Percentiles rank a stretch among this genome's conserved stretches.
Conservation (phyloP, 139 green algal genomes). For the Chlamydomonas incerta region DNA sequence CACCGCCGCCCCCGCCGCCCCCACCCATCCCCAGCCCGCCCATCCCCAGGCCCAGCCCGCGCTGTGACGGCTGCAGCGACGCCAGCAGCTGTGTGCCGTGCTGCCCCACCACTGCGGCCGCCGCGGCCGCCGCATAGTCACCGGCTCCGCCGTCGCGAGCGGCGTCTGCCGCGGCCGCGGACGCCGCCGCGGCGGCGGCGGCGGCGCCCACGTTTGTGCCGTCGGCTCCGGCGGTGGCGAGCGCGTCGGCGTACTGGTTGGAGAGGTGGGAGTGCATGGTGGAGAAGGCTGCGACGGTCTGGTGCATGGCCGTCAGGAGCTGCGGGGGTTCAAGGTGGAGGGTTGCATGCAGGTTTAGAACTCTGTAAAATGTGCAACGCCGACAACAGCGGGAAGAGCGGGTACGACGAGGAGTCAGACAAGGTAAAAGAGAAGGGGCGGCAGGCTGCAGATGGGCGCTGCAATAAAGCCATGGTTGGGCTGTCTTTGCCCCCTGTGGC, state of each 20-base stretch:
- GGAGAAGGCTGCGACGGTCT: not conserved
- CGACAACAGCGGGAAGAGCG: too few species aligned
- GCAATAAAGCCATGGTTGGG: too few species aligned
- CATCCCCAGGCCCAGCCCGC: not conserved
- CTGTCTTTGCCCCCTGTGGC: not conserved
- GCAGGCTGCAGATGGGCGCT: too few species aligned
- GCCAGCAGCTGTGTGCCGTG: not conserved
- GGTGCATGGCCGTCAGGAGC: constrained; percentile 4
- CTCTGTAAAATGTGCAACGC: too few species aligned
- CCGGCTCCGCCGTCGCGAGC: too few species aligned
- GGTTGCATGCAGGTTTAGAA: too few species aligned
- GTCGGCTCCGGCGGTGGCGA: not conserved
- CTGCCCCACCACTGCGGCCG: not conserved
- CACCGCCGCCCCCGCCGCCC: too few species aligned
- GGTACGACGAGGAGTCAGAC: too few species aligned
- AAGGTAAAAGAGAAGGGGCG: too few species aligned
- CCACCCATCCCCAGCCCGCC: too few species aligned
- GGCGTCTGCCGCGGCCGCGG: not conserved
- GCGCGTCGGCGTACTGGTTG: not conserved
- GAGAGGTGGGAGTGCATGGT: constrained; percentile 1
- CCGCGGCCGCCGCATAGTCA: not conserved
- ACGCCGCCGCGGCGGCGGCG: not conserved
- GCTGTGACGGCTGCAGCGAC: not conserved
- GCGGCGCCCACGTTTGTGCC: not conserved
- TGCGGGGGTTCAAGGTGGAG: too few species aligned